Evolutionary conservation across 352 stramenopile genomes (phyloP), one percentile per base, ranked within the genome.

Genomic region (Saprolegnia diclina): DNA sequence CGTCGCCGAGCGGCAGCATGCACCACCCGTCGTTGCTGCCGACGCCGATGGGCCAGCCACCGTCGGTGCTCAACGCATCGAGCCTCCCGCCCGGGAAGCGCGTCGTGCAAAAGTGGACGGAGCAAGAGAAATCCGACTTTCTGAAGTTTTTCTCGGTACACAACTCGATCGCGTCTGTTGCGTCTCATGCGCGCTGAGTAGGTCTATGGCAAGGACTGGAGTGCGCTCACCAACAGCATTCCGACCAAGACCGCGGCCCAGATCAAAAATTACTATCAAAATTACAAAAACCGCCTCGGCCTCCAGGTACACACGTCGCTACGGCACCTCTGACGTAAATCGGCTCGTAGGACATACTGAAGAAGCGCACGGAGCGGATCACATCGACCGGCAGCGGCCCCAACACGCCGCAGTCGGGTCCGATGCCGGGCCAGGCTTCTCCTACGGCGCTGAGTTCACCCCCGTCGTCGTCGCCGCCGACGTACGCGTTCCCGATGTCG

Each of bases 181-280:
- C 6, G 50, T 54, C 6, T 56, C 35, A 74, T 13, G 65, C 55
- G 11, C 13, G 42, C 3, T 7, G 46, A 29, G 1, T 63, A 87
- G 80, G 83, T 91, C 78, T 79, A 89, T 57, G 89, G 89, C 26
- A 97, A 96, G 65, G 87, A 96, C 65, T 97, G 90, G 90, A 59
- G 84, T 11, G 90, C 82, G 37, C 78, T 97, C 7, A 92, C 87
- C 1, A 80, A 93, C 42, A 92, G 79, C 54, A 95, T 97, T 56
- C 88, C 87, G 16, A 92, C 85, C 29, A 97, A 97, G 71, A 95
- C 90, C 0, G 81, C 87, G 19, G 86, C 85, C 4, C 89, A 96
- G 69, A 95, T 97, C 72, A 97, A 97, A 71, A 97, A 96, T 50
- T 97, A 96, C 74, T 97, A 96, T 65, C 90, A 97, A 72, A 97